Evolutionary conservation across 352 stramenopile genomes (phyloP).

Genomic region (Phytophthora nicotianae): DNA sequence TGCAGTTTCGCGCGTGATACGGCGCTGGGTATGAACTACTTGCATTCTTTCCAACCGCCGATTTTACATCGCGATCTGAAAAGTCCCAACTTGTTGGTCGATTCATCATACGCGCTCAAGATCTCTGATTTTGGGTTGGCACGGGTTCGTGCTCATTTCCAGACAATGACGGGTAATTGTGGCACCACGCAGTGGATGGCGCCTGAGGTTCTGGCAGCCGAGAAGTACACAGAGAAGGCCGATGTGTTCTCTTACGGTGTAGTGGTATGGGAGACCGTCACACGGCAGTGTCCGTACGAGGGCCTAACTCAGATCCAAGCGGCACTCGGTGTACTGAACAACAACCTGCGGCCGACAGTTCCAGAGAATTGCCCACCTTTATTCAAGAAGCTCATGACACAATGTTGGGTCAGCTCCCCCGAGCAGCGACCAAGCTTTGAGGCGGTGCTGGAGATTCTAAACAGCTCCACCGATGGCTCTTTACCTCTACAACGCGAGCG

Average conservation of each 20-base stretch:
- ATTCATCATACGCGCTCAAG: constrained; percentile 83
- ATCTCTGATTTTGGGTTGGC: constrained; percentile 90
- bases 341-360: constrained; percentile 86
- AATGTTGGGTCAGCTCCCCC: constrained; percentile 79
- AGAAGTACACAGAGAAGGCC: constrained; percentile 90
- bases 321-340: constrained; percentile 86
- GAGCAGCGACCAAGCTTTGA: constrained; percentile 85
- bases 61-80: constrained; percentile 90
- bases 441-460: constrained; percentile 78
- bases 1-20: constrained; percentile 79
- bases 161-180: constrained; percentile 90
- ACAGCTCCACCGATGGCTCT: constrained; percentile 36
- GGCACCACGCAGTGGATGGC: constrained; percentile 90
- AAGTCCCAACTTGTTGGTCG: constrained; percentile 83
- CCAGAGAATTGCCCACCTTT: constrained; percentile 71
- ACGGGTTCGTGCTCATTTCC: constrained; percentile 80
- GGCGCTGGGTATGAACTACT: constrained; percentile 87
- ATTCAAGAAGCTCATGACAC: constrained; percentile 87
- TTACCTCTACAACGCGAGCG: constrained; percentile 30
- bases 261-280: constrained; percentile 91
- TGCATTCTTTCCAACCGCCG: constrained; percentile 86
- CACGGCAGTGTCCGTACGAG: constrained; percentile 91
- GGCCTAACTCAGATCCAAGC: constrained; percentile 91
- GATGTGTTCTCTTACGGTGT: constrained; percentile 90
- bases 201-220: constrained; percentile 77